Percentiles rank a stretch among this genome's conserved stretches.
These are phyloP conservation scores for grape (Vitis vinifera) DNA, from an alignment of 164 flowering plant genomes.

Conservation along the genomic window ASM3070453v1 NC_081816.1:7526501-7527000, in stretches of 20 bases:
- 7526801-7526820: conserved; percentile 80
- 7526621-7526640: conserved; percentile 90
- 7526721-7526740: conserved; percentile 63
- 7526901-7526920: conserved; percentile 87
- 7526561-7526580: conserved; percentile 43
- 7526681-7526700: conserved; percentile 45
- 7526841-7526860: conserved; percentile 87
- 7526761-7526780: conserved; percentile 73
- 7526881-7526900: conserved; percentile 52
- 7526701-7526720: conserved; percentile 42
- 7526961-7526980: conserved; percentile 32
- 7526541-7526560: conserved; percentile 48
- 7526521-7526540: conserved; percentile 47
- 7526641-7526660: conserved; percentile 75
- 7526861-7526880: conserved; percentile 78
- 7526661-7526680: conserved; percentile 66
- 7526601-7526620: conserved; percentile 54
- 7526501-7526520: conserved; percentile 33
- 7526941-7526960: conserved; percentile 75
- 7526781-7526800: conserved; percentile 82
- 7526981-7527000: conserved; percentile 37
- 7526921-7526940: conserved; percentile 96
- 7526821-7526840: conserved; percentile 83
- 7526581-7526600: conserved; percentile 63
- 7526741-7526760: conserved; percentile 87